Evolutionary conservation across 768 basidiomycete species (phyloP).

Genomic region (Mycena maculata): DNA sequence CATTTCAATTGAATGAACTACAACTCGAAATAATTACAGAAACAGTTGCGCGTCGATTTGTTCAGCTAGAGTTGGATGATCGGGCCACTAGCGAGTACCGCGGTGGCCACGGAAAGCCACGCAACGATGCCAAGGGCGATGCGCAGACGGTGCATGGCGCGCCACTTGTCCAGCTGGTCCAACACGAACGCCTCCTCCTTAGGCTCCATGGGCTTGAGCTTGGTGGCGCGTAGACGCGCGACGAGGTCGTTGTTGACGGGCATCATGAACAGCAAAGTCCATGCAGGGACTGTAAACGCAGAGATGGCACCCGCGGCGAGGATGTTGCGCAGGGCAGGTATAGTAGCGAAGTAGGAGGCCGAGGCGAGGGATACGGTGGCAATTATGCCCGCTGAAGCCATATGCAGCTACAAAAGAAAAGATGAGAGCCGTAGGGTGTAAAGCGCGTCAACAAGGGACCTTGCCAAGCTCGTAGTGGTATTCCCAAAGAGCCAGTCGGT

Average conservation of each 20-base stretch:
- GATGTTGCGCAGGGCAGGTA: constrained; percentile 3
- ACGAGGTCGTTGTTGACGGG: constrained; percentile 10
- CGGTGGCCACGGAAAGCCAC: neutral
- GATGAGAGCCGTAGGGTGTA: neutral
- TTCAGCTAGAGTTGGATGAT: neutral
- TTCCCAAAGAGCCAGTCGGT: constrained; percentile 11
- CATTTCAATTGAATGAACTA: too few relatives aligned
- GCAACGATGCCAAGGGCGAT: constrained; percentile 1
- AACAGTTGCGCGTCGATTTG: neutral
- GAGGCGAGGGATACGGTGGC: constrained; percentile 5
- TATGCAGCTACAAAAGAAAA: constrained; percentile 6
- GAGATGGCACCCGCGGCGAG: constrained; percentile 9
- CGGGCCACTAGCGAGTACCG: constrained; percentile 9
- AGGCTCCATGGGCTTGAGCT: constrained; percentile 6
- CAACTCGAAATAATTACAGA: too few relatives aligned
- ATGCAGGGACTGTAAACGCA: neutral
- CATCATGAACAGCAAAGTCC: neutral
- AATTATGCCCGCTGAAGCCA: neutral
- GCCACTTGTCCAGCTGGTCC: constrained; percentile 13
- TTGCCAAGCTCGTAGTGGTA: neutral
- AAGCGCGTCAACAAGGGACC: neutral
- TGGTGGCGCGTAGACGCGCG: neutral
- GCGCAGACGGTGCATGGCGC: constrained; percentile 4
- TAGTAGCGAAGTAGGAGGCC: neutral
- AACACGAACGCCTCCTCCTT: constrained; percentile 1